Conservation (phyloP, 2,329 filamentous ascomycete species). For the Neospermospora avenae region DNA sequence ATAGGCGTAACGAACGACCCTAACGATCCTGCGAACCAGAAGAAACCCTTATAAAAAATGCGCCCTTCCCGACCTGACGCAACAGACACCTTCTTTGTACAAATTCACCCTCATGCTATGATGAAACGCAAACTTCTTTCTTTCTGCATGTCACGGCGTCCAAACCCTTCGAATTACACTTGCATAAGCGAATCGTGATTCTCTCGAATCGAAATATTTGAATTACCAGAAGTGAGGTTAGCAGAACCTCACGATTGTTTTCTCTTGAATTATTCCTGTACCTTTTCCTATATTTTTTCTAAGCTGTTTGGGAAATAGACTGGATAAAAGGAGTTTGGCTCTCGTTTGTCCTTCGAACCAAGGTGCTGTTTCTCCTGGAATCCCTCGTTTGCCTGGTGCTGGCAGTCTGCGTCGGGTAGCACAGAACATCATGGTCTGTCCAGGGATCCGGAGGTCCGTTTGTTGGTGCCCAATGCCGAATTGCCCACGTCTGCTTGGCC, state of each 20-base stretch:
- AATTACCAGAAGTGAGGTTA: neutral
- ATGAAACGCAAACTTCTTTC: neutral
- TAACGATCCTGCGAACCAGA: neutral
- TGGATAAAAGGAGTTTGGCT: too few relatives aligned
- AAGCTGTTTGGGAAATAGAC: neutral
- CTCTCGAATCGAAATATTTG: neutral
- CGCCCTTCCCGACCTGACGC: neutral
- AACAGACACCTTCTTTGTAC: neutral
- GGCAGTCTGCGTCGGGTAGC: too few relatives aligned
- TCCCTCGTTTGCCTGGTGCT: too few relatives aligned
- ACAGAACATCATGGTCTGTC: too few relatives aligned
- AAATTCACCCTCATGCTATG: neutral
- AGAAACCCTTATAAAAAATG: neutral
- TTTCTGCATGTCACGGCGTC: conserved; percentile 5
- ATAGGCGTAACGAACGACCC: conserved; percentile 46
- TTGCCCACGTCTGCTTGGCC: too few relatives aligned
- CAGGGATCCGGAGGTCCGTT: too few relatives aligned
- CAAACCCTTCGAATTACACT: neutral
- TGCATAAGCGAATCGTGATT: conserved; percentile 15
- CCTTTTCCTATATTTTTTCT: neutral
- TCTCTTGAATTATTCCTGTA: neutral
- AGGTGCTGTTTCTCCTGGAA: too few relatives aligned
- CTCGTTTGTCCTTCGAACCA: too few relatives aligned
- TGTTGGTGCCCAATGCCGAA: too few relatives aligned
- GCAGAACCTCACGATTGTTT: neutral